Evolutionary conservation across 106 monocot species (phyloP).

Genomic region (Posidonia australis): DNA sequence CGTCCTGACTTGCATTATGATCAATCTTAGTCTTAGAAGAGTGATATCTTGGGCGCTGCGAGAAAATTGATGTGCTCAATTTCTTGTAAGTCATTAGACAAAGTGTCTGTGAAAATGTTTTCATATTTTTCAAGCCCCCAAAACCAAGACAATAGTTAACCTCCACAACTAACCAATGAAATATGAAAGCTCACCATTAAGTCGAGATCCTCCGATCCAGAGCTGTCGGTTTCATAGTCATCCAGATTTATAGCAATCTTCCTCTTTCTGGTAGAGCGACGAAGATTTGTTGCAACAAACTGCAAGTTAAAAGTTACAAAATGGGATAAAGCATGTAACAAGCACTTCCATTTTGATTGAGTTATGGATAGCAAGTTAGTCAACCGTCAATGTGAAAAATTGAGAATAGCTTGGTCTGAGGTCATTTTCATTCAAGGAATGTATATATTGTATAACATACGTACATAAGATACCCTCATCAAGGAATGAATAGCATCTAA

Average conservation of each 20-base stretch:
- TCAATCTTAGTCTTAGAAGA: constrained; percentile 56
- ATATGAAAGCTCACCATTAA: constrained; percentile 80
- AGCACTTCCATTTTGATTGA: too few relatives aligned
- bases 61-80: neutral
- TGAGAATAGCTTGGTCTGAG: too few relatives aligned
- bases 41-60: constrained; percentile 61
- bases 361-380: too few relatives aligned
- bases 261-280: constrained; percentile 92
- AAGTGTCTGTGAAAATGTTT: neutral
- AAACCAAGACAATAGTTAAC: constrained; percentile 21
- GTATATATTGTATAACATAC: too few relatives aligned
- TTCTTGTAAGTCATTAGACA: neutral
- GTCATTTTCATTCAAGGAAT: too few relatives aligned
- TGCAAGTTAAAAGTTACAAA: constrained; percentile 15
- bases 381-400: too few relatives aligned
- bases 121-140: constrained; percentile 14
- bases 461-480: too few relatives aligned
- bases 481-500: too few relatives aligned
- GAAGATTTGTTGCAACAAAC: constrained; percentile 64
- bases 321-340: neutral
- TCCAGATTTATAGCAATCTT: constrained; percentile 74
- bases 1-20: constrained; percentile 42
- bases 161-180: constrained; percentile 45
- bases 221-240: constrained; percentile 81
- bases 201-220: constrained; percentile 80